Evolutionary conservation across 495 filamentous ascomycete genomes (phyloP).

Genomic region (Chaetomium tenue): DNA sequence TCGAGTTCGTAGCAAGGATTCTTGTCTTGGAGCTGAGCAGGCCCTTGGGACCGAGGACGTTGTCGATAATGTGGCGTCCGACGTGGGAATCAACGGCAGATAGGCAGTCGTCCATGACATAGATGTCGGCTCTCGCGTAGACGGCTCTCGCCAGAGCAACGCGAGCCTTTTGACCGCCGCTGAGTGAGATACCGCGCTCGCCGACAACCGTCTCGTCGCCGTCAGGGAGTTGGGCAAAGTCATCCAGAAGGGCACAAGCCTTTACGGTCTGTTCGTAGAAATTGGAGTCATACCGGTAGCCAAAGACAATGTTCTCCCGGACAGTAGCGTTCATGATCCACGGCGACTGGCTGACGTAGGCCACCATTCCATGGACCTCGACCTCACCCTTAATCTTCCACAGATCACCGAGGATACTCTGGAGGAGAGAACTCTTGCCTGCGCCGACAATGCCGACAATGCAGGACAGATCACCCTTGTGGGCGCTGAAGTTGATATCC

Average conservation of each 20-base stretch:
- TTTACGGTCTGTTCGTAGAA: conserved; percentile 95
- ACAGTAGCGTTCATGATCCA: conserved; percentile 99
- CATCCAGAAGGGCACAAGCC: conserved; percentile 87
- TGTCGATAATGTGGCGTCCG: conserved; percentile 88
- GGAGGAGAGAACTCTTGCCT: conserved; percentile 90
- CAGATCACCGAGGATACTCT: conserved; percentile 82
- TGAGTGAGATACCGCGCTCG: conserved; percentile 94
- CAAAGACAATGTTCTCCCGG: conserved; percentile 95
- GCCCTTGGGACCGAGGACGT: conserved; percentile 82
- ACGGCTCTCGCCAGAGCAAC: conserved; percentile 94
- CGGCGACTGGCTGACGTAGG: conserved; percentile 86
- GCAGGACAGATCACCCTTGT: conserved; percentile 89
- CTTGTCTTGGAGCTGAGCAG: conserved; percentile 83
- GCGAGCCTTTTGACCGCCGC: conserved; percentile 94
- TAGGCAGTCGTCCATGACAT: conserved; percentile 88
- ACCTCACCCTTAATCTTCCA: conserved; percentile 89
- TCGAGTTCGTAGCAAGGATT: conserved; percentile 93
- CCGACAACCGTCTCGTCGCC: conserved; percentile 96
- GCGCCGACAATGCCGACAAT: conserved; percentile 92
- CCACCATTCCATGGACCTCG: conserved; percentile 71
- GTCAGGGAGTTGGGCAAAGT: conserved; percentile 90
- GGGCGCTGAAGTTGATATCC: conserved; percentile 80
- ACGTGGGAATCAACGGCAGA: conserved; percentile 98
- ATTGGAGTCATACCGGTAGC: conserved; percentile 86
- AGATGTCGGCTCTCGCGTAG: conserved; percentile 96